Evolutionary conservation across 306 rosid genomes (phyloP), one percentile per base, ranked within the genome.

Genomic region (Lathyrus sativus): DNA sequence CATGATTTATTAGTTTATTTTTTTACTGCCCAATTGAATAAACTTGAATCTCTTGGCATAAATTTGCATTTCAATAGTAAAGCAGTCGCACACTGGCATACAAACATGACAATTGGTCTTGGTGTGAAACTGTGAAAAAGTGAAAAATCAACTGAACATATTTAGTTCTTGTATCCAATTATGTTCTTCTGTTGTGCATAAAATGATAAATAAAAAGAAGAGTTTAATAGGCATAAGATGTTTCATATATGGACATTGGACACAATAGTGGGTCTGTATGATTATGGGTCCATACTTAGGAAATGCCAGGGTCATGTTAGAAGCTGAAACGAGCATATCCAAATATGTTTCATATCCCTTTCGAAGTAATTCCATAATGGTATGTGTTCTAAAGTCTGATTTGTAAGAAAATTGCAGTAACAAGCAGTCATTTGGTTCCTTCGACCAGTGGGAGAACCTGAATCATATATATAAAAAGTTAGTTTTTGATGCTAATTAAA

Each of bases 381-480:
- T 41, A 6, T 5, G 7, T 67, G 10, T 67, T 80, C 54, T 17
- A 49, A 61, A 56, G 29, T 65, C 19, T 41, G 18, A 50, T 59
- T 48, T 31, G 41, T 65, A 38, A 17, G 46, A 46, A 62, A 66
- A 60, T 66, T 58, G 71, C 4, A 31, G 26, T 62, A 50, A 50
- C 53, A 24, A 26, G 24, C 15, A 9, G 14, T 71, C 15, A 50
- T 33, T 42, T 63, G 62, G 33, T 67, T 22, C 71, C 49, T 58
- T 65, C 62, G 59, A 51, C 31, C 48, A 48, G 24, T 28, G 29
- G 22, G 65, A 81, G 51, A 64, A 72, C 54, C 64, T 29, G 39
- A 69, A 42, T 18, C 65, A 19, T 39, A 26, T 67, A 51, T 67
- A 17, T 28, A 19, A 63, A 44, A 15, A 38, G 14, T 42, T 50